A percentile compares a stretch with the other conserved stretches of the same genome.
phyloP scores from a whole-genome alignment of 352 stramenopile species.

The Pythium sp. region DNA sequence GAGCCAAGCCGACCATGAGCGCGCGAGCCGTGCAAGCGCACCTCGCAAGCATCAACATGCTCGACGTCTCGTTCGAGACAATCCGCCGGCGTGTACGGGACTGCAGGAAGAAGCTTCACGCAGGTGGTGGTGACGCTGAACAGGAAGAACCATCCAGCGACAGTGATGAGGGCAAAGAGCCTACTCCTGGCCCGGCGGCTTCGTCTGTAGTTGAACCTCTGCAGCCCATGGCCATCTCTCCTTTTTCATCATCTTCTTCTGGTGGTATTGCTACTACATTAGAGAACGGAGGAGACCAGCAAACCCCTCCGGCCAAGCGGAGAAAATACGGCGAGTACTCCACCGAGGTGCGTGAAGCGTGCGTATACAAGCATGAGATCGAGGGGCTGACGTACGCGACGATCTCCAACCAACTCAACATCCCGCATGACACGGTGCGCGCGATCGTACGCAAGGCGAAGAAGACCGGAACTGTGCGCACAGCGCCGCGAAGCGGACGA shows the following conservation, averaged over 20 bases:
- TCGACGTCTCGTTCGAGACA: constrained; percentile 39
- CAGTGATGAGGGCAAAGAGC: constrained; percentile 3
- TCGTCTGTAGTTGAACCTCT: neutral
- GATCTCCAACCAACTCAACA: constrained; percentile 51
- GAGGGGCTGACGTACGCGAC: constrained; percentile 53
- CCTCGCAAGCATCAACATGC: constrained; percentile 17
- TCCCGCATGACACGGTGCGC: constrained; percentile 57
- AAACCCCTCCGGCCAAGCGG: constrained; percentile 10
- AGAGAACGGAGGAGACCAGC: neutral
- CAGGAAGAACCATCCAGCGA: neutral
- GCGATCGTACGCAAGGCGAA: constrained; percentile 68
- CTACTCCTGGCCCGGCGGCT: neutral
- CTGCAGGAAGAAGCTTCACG: constrained; percentile 19
- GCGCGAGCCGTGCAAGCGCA: constrained; percentile 28
- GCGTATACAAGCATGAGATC: constrained; percentile 47
- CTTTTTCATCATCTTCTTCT: neutral
- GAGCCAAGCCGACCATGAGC: constrained; percentile 16
- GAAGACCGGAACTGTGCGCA: constrained; percentile 49
- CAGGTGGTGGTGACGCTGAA: neutral
- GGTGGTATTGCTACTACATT: neutral
- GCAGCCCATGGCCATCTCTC: neutral
- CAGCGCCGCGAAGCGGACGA: constrained; percentile 51
- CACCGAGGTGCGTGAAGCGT: constrained; percentile 46
- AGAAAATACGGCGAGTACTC: constrained; percentile 59
- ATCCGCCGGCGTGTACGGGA: constrained; percentile 36